Evolutionary conservation across 2,329 filamentous ascomycete genomes (phyloP).

Genomic region (Exophiala lecanii-corni): DNA sequence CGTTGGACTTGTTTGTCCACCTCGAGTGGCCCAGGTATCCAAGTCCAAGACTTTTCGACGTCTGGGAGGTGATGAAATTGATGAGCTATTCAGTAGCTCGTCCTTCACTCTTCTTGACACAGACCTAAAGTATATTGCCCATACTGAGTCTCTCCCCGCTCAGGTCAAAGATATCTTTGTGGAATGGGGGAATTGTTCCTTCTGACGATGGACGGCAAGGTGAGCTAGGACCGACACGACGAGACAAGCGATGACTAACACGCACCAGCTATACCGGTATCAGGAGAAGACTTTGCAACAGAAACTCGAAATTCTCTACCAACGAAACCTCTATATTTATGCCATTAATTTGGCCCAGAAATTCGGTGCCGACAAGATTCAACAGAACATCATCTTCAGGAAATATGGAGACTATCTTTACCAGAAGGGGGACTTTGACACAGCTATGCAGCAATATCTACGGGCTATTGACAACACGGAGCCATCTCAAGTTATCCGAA

Average conservation of each 20-base stretch:
- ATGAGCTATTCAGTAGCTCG: constrained; percentile 78
- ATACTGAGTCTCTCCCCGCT: constrained; percentile 78
- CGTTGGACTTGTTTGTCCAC: constrained; percentile 78
- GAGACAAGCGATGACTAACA: too few relatives aligned
- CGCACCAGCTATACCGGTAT: constrained; percentile 76
- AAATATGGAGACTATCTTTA: constrained; percentile 94
- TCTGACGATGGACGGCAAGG: constrained; percentile 88
- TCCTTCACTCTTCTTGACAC: constrained; percentile 91
- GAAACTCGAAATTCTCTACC: constrained; percentile 87
- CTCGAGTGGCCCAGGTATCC: constrained; percentile 50
- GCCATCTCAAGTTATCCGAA: constrained; percentile 91
- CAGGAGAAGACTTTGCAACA: constrained; percentile 88
- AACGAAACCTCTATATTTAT: constrained; percentile 84
- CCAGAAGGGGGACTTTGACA: constrained; percentile 92
- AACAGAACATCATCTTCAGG: constrained; percentile 88
- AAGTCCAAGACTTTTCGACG: constrained; percentile 62
- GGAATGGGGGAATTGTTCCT: constrained; percentile 91
- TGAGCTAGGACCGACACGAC: constrained; percentile 40
- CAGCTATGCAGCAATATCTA: constrained; percentile 98
- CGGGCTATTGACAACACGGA: constrained; percentile 94
- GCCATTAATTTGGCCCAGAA: constrained; percentile 93
- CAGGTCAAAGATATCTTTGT: constrained; percentile 75
- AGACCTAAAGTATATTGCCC: constrained; percentile 81
- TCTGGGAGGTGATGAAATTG: constrained; percentile 67
- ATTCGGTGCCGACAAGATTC: constrained; percentile 69